Conservation (phyloP, 2,329 filamentous ascomycete genomes). For the Exserohilum turcica region DNA sequence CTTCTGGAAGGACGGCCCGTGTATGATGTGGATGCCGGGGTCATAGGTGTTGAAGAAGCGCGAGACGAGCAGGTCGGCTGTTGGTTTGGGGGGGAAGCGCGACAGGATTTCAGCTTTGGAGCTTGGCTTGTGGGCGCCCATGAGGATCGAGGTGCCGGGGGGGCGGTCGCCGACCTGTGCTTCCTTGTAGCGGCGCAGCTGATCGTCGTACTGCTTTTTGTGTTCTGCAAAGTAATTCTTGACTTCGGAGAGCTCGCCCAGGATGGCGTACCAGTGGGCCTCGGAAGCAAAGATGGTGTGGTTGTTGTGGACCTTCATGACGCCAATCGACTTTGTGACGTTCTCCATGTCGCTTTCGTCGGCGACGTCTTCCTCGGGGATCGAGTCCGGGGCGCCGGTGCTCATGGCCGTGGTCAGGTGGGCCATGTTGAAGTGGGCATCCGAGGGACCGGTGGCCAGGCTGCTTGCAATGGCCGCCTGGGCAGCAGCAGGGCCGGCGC, state of each 20-base stretch:
- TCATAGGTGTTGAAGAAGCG: conserved; percentile 88
- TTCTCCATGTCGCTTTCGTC: conserved; percentile 68
- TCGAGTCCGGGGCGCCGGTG: conserved; percentile 61
- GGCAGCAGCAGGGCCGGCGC: conserved; percentile 64
- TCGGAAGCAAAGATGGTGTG: conserved; percentile 56
- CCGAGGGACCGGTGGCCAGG: conserved; percentile 47
- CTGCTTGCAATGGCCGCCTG: conserved; percentile 61
- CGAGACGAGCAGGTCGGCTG: conserved; percentile 81
- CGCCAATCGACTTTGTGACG: conserved; percentile 56
- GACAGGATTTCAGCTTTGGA: conserved; percentile 78
- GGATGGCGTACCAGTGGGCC: conserved; percentile 59
- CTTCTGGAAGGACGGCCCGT: conserved; percentile 77
- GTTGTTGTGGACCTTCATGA: conserved; percentile 60
- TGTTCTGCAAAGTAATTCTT: conserved; percentile 86
- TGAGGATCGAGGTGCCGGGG: conserved; percentile 74
- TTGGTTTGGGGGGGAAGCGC: conserved; percentile 78
- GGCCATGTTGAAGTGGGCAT: conserved; percentile 56
- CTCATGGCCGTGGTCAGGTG: conserved; percentile 62
- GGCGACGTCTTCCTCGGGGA: conserved; percentile 57
- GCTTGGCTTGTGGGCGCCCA: conserved; percentile 71
- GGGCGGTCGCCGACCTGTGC: conserved; percentile 64
- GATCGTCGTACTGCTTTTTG: conserved; percentile 86
- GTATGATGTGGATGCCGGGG: conserved; percentile 62
- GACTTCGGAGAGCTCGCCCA: conserved; percentile 79
- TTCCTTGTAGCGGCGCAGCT: conserved; percentile 74